phyloP scores from a whole-genome alignment of 495 filamentous ascomycete species.

The Podospora fimiseda region DNA sequence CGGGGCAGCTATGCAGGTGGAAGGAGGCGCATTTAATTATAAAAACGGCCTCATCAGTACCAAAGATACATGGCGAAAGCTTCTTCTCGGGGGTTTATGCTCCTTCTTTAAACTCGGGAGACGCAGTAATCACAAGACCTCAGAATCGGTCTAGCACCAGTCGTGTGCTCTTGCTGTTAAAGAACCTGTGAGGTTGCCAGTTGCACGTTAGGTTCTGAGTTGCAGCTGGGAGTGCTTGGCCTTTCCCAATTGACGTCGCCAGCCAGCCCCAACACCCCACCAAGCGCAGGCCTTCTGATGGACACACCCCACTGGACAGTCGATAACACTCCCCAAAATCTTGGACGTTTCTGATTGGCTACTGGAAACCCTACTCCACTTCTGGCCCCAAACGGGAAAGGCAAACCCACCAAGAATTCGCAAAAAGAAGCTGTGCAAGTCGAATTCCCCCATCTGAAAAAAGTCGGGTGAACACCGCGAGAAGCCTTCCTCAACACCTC shows the following conservation, averaged over 20 bases:
- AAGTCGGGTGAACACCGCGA: slow-evolving; percentile 26
- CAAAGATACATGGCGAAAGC: background rate
- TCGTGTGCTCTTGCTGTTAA: too few species aligned
- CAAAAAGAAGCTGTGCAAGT: slow-evolving; percentile 28
- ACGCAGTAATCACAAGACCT: slow-evolving; percentile 9
- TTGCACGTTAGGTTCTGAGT: background rate
- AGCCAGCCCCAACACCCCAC: background rate
- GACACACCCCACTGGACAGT: slow-evolving; percentile 5
- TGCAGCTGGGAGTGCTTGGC: background rate
- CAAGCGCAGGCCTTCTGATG: background rate
- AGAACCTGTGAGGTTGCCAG: background rate
- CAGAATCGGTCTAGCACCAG: background rate
- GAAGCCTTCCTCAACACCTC: slow-evolving; percentile 26
- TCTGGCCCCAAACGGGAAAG: slow-evolving; percentile 12
- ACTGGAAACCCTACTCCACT: slow-evolving; percentile 30
- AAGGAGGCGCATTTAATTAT: background rate
- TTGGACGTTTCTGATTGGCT: slow-evolving; percentile 11
- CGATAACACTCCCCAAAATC: background rate
- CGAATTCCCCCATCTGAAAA: slow-evolving; percentile 29
- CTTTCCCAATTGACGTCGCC: background rate
- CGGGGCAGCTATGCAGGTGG: background rate
- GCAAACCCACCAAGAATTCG: slow-evolving; percentile 33
- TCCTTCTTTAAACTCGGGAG: background rate
- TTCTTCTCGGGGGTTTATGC: background rate
- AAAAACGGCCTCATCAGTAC: background rate